phyloP scores from a whole-genome alignment of 495 filamentous ascomycete species.

The Podospora sp. region DNA sequence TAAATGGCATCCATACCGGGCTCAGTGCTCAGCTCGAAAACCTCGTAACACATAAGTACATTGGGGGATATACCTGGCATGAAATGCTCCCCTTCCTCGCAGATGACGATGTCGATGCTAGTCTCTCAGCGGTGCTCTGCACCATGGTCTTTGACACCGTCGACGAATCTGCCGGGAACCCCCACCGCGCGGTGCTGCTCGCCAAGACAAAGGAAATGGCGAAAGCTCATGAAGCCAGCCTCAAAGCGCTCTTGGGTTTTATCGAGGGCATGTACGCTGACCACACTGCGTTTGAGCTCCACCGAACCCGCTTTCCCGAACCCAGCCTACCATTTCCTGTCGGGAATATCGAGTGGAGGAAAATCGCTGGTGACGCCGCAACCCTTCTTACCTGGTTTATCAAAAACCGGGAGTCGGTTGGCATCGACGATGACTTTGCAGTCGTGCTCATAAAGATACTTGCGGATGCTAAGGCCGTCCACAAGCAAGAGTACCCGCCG shows the following conservation, averaged over 20 bases:
- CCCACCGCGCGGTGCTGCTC: background rate
- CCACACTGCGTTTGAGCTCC: background rate
- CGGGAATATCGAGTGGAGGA: slow-evolving; percentile 14
- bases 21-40: background rate
- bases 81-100: background rate
- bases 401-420: slow-evolving; percentile 8
- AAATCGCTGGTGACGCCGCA: background rate
- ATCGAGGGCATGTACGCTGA: slow-evolving; percentile 24
- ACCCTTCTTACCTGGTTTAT: slow-evolving; percentile 28
- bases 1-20: background rate
- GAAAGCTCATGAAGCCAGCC: background rate
- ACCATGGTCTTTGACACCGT: background rate
- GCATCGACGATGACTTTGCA: slow-evolving; percentile 1
- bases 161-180: background rate
- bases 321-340: slow-evolving; percentile 16
- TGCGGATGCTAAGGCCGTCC: slow-evolving; percentile 41
- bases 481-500: slow-evolving; percentile 41
- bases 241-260: slow-evolving; percentile 4
- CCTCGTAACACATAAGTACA: background rate
- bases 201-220: slow-evolving; percentile 7
- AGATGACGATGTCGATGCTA: background rate
- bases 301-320: slow-evolving; percentile 3
- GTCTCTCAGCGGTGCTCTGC: background rate
- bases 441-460: slow-evolving; percentile 33
- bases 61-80: background rate